Evolutionary conservation across 2,329 filamentous ascomycete genomes (phyloP).

Genomic region (Exophiala dermatitidis): DNA sequence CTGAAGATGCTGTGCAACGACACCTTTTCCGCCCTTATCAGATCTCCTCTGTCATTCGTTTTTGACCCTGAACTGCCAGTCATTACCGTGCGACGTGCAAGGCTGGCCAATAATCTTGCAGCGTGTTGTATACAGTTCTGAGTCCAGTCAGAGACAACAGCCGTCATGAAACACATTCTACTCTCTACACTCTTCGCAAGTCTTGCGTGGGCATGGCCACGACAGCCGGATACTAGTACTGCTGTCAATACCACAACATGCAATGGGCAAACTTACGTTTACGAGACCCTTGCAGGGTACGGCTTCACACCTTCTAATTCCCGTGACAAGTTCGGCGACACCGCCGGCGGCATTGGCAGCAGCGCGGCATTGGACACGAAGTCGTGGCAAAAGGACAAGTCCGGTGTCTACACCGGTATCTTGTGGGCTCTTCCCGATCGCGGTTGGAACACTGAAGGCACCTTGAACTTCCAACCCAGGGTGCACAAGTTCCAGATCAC

Average conservation of each 20-base stretch:
- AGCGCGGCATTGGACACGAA: slow-evolving; percentile 55
- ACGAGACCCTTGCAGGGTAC: slow-evolving; percentile 60
- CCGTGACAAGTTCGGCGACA: slow-evolving; percentile 62
- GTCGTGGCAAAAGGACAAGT: slow-evolving; percentile 49
- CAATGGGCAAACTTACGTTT: slow-evolving; percentile 57
- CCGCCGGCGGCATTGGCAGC: slow-evolving; percentile 59
- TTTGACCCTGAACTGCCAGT: slow-evolving; percentile 1
- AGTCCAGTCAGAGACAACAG: slow-evolving; percentile 11
- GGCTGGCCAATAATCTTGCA: slow-evolving; percentile 1
- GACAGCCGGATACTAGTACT: slow-evolving; percentile 2
- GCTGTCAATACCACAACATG: slow-evolving; percentile 48
- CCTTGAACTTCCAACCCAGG: slow-evolving; percentile 59
- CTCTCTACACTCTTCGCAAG: slow-evolving; percentile 11
- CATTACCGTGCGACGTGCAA: background rate
- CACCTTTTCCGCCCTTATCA: slow-evolving; percentile 1
- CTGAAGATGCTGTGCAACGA: background rate
- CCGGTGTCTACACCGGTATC: slow-evolving; percentile 52
- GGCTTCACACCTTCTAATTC: slow-evolving; percentile 53
- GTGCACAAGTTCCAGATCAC: slow-evolving; percentile 61
- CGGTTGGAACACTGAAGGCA: slow-evolving; percentile 67
- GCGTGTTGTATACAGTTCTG: background rate
- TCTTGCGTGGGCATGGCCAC: slow-evolving; percentile 12
- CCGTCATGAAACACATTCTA: slow-evolving; percentile 5
- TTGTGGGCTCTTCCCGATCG: slow-evolving; percentile 60
- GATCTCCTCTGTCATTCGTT: slow-evolving; percentile 13